These are phyloP conservation scores for Brassica balearica DNA, from an alignment of 441 rosid genomes.

Conservation along the genomic window DNA sequence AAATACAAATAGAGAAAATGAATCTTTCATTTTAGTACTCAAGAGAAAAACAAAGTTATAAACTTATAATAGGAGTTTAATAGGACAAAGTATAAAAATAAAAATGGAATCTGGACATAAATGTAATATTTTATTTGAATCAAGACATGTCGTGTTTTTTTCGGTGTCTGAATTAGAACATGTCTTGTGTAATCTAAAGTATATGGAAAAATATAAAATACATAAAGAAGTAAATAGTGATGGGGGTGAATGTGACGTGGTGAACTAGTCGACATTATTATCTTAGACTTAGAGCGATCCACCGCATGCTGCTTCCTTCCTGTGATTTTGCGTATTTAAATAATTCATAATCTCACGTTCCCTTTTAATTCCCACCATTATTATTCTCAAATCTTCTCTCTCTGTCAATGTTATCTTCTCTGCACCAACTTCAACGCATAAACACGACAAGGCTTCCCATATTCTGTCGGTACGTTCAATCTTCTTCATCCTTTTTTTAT, in stretches of 20 bases:
- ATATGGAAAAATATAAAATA: neutral
- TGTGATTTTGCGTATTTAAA: conserved; percentile 32
- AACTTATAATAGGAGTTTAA: neutral
- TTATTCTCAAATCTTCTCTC: conserved; percentile 17
- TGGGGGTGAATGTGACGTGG: conserved; percentile 51
- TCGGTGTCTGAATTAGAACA: conserved; percentile 32
- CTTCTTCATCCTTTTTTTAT: neutral
- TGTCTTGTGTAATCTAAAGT: conserved; percentile 8
- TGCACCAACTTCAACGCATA: conserved; percentile 40
- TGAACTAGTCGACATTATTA: conserved; percentile 49
- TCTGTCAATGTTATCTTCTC: conserved; percentile 34
- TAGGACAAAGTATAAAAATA: neutral
- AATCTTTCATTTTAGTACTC: too few relatives aligned
- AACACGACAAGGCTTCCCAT: neutral
- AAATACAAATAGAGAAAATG: neutral
- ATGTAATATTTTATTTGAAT: neutral
- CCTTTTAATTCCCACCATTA: conserved; percentile 2
- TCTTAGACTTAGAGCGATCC: conserved; percentile 39
- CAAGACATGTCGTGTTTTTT: conserved; percentile 1
- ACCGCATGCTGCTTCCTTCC: conserved; percentile 11
- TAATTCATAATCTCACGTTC: conserved; percentile 34
- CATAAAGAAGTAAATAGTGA: neutral
- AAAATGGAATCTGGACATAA: neutral
- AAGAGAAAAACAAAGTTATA: too few relatives aligned
- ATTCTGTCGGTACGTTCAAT: conserved; percentile 2